Base-by-base conservation (phyloP, 495 filamentous ascomycete species). In the Hyaloscypha variabilis region DNA sequence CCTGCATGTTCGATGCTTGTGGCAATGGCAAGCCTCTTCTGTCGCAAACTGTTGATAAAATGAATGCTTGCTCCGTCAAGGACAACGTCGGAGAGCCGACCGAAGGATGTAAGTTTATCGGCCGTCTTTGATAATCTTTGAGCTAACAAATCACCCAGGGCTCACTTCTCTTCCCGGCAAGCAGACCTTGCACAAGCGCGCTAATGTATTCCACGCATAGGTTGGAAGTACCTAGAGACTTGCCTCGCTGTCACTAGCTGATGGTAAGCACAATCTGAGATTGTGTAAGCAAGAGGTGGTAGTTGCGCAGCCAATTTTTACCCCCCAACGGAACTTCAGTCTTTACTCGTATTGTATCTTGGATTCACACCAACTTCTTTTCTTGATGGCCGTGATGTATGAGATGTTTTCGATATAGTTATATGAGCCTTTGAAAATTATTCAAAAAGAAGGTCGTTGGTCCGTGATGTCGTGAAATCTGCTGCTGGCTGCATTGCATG, bases 1-100 rank as follows among this genome's bases (percentile, higher is more conserved):
- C 80, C 54, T 82, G 81, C 72, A 73, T 81, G 67, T 81, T 81
- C 72, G 77, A 81, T 53, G 78, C 80, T 72, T 82, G 79, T 64
- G 77, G 80, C 21, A 53, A 25, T 24, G 10, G 10, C 21, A 53
- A 53, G 51, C 77, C 81, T 58, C 74, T 79, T 60, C 78, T 75
- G 68, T 76, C 74, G 67, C 82, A 85, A n/a, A 68, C 70, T 39
- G 74, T 82, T 57, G 59, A 75, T 23, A 61, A 65, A 17, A 77
- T 77, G 64, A 81, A 82, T 65, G 67, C 77, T 70, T 85, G 82
- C 69, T 73, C 74, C 3, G 73, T 80, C 30, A 72, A 78, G 66
- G 71, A 77, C 50, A 71, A 70, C 49, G 77, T 83, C 8, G 66
- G 71, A 8, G 81, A 84, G 75, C 67, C 74, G 25, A 77, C 77